Evolutionary conservation across 2,329 filamentous ascomycete species (phyloP).

Genomic region (Paecilomyces sp.): DNA sequence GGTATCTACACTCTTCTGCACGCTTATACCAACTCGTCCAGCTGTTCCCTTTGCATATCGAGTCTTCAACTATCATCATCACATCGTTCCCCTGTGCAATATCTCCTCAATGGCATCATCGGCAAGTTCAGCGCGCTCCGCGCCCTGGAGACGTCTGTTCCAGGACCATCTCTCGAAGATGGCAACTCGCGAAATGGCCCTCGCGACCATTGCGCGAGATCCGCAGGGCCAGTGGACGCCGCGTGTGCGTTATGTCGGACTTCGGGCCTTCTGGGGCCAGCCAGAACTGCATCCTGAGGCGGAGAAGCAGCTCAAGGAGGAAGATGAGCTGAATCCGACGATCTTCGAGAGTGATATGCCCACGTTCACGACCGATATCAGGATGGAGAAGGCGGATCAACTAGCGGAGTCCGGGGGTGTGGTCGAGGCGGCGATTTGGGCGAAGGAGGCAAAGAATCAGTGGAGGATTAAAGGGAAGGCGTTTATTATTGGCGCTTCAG

Average conservation of each 20-base stretch:
- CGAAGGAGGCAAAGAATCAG: constrained; percentile 62
- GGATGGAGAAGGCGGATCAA: constrained; percentile 78
- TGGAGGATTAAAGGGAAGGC: constrained; percentile 77
- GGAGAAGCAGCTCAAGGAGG: constrained; percentile 56
- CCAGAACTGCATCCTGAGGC: constrained; percentile 59
- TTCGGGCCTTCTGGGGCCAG: constrained; percentile 73
- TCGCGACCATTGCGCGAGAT: constrained; percentile 35
- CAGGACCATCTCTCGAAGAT: constrained; percentile 39
- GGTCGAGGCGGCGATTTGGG: constrained; percentile 83
- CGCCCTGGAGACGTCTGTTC: constrained; percentile 48
- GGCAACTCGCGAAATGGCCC: constrained; percentile 32
- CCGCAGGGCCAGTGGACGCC: constrained; percentile 17
- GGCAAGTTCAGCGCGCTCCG: constrained; percentile 23
- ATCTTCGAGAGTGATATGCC: constrained; percentile 70
- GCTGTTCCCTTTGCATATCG: not conserved
- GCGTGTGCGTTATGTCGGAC: constrained; percentile 71
- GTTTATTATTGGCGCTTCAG: constrained; percentile 66
- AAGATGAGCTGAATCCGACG: constrained; percentile 50
- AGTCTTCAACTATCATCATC: not conserved
- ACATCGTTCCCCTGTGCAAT: not conserved
- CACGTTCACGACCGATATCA: constrained; percentile 77
- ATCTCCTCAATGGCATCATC: not conserved
- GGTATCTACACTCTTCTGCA: not conserved
- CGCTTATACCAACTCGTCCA: not conserved
- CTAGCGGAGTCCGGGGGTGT: constrained; percentile 60